Evolutionary conservation across 495 filamentous ascomycete genomes (phyloP).

Genomic region (Trichoderma parareesei): DNA sequence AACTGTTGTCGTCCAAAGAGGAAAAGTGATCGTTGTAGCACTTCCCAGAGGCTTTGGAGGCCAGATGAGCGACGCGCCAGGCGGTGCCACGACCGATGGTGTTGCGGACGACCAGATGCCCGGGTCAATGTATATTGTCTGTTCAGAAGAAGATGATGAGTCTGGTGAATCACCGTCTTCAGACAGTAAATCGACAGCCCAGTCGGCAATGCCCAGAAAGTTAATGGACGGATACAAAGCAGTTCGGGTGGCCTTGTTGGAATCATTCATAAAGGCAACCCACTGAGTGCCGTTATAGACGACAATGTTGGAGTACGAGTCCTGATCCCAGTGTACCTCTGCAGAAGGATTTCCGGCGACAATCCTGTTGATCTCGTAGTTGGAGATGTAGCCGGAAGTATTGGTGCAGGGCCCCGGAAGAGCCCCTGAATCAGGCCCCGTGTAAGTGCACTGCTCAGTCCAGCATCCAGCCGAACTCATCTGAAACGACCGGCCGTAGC

Average conservation of each 20-base stretch:
- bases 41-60: conserved; percentile 6
- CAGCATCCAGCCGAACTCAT: conserved; percentile 23
- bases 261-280: conserved; percentile 34
- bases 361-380: conserved; percentile 28
- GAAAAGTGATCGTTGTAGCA: conserved; percentile 8
- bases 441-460: conserved; percentile 18
- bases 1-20: conserved; percentile 12
- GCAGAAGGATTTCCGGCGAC: conserved; percentile 14
- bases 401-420: conserved; percentile 30
- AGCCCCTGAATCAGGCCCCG: conserved; percentile 16
- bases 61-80: conserved; percentile 7
- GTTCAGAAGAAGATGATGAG: neutral
- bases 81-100: neutral
- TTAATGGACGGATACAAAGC: conserved; percentile 19
- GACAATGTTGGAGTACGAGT: conserved; percentile 28
- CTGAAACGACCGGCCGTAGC: conserved; percentile 33
- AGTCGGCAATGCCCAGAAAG: conserved; percentile 31
- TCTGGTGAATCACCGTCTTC: conserved; percentile 10
- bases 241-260: conserved; percentile 19
- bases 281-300: conserved; percentile 34
- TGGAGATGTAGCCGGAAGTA: conserved; percentile 26
- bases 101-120: neutral
- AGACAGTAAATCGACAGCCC: conserved; percentile 33
- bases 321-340: conserved; percentile 14
- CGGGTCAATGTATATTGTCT: conserved; percentile 4